Evolutionary conservation across 202 grass and related monocot species (phyloP).

Genomic region (Dendrocalamus latiflorus): DNA sequence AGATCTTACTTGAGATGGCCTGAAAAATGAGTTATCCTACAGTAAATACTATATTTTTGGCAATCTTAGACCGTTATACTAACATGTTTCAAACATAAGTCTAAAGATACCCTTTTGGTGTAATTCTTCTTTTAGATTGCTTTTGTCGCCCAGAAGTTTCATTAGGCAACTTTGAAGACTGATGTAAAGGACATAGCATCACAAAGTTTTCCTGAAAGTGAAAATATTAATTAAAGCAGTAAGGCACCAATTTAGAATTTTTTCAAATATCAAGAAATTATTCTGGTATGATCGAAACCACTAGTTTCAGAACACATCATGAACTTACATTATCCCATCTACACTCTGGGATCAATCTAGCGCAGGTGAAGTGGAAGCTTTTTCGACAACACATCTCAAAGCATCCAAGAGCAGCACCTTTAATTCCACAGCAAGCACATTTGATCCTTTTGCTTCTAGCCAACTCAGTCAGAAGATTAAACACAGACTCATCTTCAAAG

Average conservation of each 20-base stretch:
- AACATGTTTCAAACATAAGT: constrained; percentile 10
- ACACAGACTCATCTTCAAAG: constrained; percentile 65
- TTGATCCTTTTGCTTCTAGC: constrained; percentile 86
- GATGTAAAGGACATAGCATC: constrained; percentile 86
- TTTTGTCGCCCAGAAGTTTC: constrained; percentile 46
- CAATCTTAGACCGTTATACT: not conserved
- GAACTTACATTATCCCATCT: constrained; percentile 73
- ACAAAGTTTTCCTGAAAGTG: constrained; percentile 85
- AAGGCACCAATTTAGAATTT: not conserved
- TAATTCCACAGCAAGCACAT: constrained; percentile 85
- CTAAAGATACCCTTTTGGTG: constrained; percentile 51
- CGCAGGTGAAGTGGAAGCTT: constrained; percentile 94
- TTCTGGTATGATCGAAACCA: not conserved
- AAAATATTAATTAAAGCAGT: not conserved
- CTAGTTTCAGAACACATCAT: not conserved
- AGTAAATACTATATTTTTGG: not conserved
- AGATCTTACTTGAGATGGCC: constrained; percentile 44
- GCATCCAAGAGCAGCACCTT: constrained; percentile 92
- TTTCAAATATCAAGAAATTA: not conserved
- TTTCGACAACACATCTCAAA: constrained; percentile 72
- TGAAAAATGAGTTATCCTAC: constrained; percentile 21
- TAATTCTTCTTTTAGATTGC: constrained; percentile 37
- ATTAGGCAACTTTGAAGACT: constrained; percentile 49
- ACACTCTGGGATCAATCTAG: constrained; percentile 18
- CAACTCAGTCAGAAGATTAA: constrained; percentile 72